Conservation (phyloP, 2,329 filamentous ascomycete genomes). For the Corynespora cassiicola region DNA sequence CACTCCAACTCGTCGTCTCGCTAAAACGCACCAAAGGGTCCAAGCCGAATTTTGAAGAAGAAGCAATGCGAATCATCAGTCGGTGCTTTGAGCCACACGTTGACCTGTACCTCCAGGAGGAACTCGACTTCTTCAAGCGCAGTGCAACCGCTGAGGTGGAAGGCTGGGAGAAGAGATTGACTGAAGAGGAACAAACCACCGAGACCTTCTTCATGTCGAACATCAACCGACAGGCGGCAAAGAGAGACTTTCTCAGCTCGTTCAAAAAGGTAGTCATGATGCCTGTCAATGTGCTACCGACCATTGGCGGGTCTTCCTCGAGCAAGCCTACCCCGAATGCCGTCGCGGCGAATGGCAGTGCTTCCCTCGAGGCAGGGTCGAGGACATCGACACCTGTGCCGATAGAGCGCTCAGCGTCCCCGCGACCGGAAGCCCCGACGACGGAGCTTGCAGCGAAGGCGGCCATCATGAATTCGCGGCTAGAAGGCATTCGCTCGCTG, state of each 20-base stretch:
- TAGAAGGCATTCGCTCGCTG: constrained; percentile 92
- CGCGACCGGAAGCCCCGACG: constrained; percentile 71
- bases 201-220: constrained; percentile 97
- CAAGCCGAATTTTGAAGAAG: constrained; percentile 65
- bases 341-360: constrained; percentile 31
- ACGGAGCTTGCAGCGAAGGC: constrained; percentile 95
- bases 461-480: constrained; percentile 92
- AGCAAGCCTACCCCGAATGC: constrained; percentile 41
- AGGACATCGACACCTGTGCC: constrained; percentile 46
- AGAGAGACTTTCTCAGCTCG: constrained; percentile 92
- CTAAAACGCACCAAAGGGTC: constrained; percentile 72
- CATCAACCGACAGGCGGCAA: constrained; percentile 91
- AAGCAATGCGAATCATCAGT: constrained; percentile 71
- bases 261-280: constrained; percentile 99
- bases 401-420: constrained; percentile 44
- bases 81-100: constrained; percentile 88
- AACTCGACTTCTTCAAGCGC: constrained; percentile 82
- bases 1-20: constrained; percentile 75
- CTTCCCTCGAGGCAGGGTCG: constrained; percentile 36
- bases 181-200: constrained; percentile 85
- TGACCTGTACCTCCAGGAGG: constrained; percentile 91
- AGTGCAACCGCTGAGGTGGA: constrained; percentile 78
- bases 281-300: constrained; percentile 89
- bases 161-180: constrained; percentile 89
- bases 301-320: constrained; percentile 54